Evolutionary conservation across 2,329 filamentous ascomycete genomes (phyloP).

Genomic region (Arthrobotrys pseudoclavata): DNA sequence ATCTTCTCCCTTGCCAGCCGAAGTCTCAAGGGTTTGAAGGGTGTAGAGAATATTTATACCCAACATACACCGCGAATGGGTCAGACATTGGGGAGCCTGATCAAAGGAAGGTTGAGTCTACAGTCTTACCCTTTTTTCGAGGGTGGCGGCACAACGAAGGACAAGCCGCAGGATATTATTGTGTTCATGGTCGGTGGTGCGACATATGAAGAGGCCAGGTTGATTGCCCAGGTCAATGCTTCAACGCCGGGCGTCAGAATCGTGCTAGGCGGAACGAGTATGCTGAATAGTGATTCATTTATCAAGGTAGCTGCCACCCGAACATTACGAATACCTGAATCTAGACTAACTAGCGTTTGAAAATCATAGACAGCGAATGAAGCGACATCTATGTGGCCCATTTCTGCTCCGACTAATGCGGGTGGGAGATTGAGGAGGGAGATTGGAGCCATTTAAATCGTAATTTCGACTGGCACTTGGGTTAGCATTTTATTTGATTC

Average conservation of each 20-base stretch:
- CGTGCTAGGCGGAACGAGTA: slow-evolving; percentile 86
- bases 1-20: slow-evolving; percentile 91
- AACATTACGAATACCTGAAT: not conserved
- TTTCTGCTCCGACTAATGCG: slow-evolving; percentile 45
- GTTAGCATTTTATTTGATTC: slow-evolving; percentile 10
- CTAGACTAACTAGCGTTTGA: slow-evolving; percentile 6
- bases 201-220: slow-evolving; percentile 97
- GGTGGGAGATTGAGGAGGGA: slow-evolving; percentile 42
- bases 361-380: slow-evolving; percentile 47
- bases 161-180: slow-evolving; percentile 96
- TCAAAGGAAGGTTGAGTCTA: slow-evolving; percentile 89
- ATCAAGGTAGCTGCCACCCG: slow-evolving; percentile 71
- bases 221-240: slow-evolving; percentile 93
- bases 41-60: slow-evolving; percentile 98
- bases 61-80: slow-evolving; percentile 93
- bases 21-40: slow-evolving; percentile 93
- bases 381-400: slow-evolving; percentile 56
- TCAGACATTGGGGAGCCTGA: slow-evolving; percentile 87
- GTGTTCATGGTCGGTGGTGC: slow-evolving; percentile 94
- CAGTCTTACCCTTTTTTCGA: slow-evolving; percentile 95
- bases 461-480: not conserved
- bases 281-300: slow-evolving; percentile 90
- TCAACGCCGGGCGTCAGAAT: slow-evolving; percentile 88
- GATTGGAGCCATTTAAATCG: slow-evolving; percentile 39
- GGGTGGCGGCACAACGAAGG: slow-evolving; percentile 84